Evolutionary conservation across 331 rosid genomes (phyloP), one percentile per base, ranked within the genome.

Genomic region (Telfairia occidentalis): DNA sequence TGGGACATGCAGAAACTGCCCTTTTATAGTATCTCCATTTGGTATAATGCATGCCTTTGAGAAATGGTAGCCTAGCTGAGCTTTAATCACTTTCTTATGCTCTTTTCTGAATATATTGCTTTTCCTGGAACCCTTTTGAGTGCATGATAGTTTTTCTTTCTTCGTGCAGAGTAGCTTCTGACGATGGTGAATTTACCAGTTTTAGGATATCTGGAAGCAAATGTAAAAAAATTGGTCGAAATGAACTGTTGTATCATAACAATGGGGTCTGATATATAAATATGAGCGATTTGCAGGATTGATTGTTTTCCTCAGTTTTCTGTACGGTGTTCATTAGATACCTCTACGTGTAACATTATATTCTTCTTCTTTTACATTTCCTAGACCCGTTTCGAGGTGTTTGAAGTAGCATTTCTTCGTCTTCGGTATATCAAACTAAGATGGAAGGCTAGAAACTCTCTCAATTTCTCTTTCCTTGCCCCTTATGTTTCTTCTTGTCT

Each of bases 131-230:
- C 35, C 73, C 35, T 23, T 40, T 30, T 49, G 48, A 49, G 29
- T 73, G 30, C 35, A 52, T 73, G 32, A 45, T 76, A 43, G 35
- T 60, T 28, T 18, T 42, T 60, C 52, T 29, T 43, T 57, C 52
- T 60, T 60, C 48, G 35, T 76, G 78, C 78, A 76, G 72, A 45
- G 32, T 46, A 58, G 70, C 78, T 76, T 76, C 72, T 60, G 71
- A 61, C 34, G 69, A 76, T 52, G 72, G 78, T 76, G 78, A 76
- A 29, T 40, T 76, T 30, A 18, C 30, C 78, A 1, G 58, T 52
- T 52, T 75, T 75, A 75, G 78, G 59, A 38, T 75, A 28, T 35
- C 58, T 42, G 78, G 60, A 75, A 38, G 43, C 71, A 76, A 61
- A 76, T 52, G 77, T 73, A 73, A 52, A 73, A 26, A 69, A 18